A percentile compares a stretch with the other conserved stretches of the same genome.
Conservation (phyloP, 768 basidiomycete genomes). For the Rubroboletus pulcherrimus region DNA sequence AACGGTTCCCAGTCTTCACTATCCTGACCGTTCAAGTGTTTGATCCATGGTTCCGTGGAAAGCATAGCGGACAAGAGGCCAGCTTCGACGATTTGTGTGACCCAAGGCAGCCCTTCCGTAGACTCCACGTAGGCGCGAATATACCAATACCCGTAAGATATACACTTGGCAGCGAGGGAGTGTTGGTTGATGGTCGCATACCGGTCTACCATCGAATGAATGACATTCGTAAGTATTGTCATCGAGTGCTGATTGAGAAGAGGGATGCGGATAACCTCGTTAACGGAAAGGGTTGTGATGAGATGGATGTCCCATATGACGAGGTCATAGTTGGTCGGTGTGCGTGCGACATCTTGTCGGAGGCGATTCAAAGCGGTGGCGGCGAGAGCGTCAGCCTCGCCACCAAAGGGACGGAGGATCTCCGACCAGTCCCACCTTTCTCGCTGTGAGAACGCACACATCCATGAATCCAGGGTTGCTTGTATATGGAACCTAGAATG, state of each 20-base stretch:
- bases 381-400: slow-evolving; percentile 17
- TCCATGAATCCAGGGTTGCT: slow-evolving; percentile 25
- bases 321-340: slow-evolving; percentile 24
- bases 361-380: slow-evolving; percentile 24
- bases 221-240: slow-evolving; percentile 12
- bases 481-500: slow-evolving; percentile 6
- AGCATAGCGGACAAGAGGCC: slow-evolving; percentile 25
- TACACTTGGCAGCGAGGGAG: slow-evolving; percentile 19
- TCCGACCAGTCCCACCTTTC: slow-evolving; percentile 29
- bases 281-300: slow-evolving; percentile 24
- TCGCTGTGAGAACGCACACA: slow-evolving; percentile 21
- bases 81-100: slow-evolving; percentile 23
- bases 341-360: slow-evolving; percentile 19
- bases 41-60: slow-evolving; percentile 25
- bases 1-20: slow-evolving; percentile 30
- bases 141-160: slow-evolving; percentile 31
- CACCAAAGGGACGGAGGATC: slow-evolving; percentile 22
- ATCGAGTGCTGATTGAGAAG: slow-evolving; percentile 24
- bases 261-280: slow-evolving; percentile 21
- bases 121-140: slow-evolving; percentile 27
- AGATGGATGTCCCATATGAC: slow-evolving; percentile 31
- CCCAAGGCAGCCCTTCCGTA: slow-evolving; percentile 25
- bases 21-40: slow-evolving; percentile 13
- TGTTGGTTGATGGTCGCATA: slow-evolving; percentile 2
- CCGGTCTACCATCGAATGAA: slow-evolving; percentile 13